Evolutionary conservation across 345 rosid genomes (phyloP), one percentile per base, ranked within the genome.

Genomic region (Salix suchowensis): DNA sequence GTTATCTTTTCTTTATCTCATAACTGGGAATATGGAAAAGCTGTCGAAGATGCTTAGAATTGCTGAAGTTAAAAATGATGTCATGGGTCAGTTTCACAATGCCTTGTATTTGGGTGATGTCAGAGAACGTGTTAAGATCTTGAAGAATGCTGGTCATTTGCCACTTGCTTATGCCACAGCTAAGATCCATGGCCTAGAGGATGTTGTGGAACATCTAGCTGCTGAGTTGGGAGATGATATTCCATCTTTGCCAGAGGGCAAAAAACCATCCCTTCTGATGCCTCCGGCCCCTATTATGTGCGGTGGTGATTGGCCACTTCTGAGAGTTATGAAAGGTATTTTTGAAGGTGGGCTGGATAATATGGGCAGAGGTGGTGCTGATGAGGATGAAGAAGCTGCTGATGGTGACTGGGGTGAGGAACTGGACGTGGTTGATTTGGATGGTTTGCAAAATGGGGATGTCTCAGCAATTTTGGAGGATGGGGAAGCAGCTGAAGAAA

Each of bases 81-180:
- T 94, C 1, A 94, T 94, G 98, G 98, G 97, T 62, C 98, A 94
- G 82, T 94, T 94, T 80, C 98, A 94, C 74, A 91, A 94, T 84
- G 97, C 97, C 46, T 79, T 94, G 73, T 94, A 94, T 75, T 82
- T 94, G 54, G 97, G 98, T 78, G 98, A 95, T 85, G 85, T 95
- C 54, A 86, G 80, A 70, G 98, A 95, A 83, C 97, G 98, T 58
- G 86, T 95, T 60, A 95, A 90, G 85, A 89, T 95, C 75, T 79
- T 95, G 76, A 97, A 93, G 88, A 91, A 85, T 84, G 92, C 95
- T 62, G 94, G 97, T 23, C 98, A 91, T 74, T 82, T 93, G 80
- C 94, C 98, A 61, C 94, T 95, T 54, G 98, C 98, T 64, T 95
- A 91, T 73, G 76, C 86, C 73, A 90, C 97, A 15, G 97, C 98